Evolutionary conservation across 2,329 filamentous ascomycete species (phyloP), one percentile per base, ranked within the genome.

Genomic region (Curvularia spicifera): DNA sequence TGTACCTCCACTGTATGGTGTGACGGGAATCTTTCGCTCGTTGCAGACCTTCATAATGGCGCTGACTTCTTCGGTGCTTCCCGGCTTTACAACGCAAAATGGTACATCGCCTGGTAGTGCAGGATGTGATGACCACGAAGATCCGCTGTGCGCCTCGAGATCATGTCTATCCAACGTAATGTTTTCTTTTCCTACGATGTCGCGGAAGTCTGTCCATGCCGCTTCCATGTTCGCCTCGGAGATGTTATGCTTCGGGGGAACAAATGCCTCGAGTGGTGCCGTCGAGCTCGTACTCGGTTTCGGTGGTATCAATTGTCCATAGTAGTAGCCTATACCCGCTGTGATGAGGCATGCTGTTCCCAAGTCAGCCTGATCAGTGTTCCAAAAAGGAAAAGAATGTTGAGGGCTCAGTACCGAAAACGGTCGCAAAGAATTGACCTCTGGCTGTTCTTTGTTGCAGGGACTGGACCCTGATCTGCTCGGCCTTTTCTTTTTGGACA

Each of bases 41-140:
- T 96, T 91, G 79, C 93, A 97, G 55, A 97, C 80, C 79, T 94
- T 93, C 89, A 96, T 94, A 59, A 97, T 86, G 62, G 84, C 81
- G n/a, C 90, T 89, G 8, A 96, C 92, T 68, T 97, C 89, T 64
- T 93, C 89, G 0, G 93, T 97, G 35, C 83, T 87, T 43, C 79
- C 81, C 0, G 93, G 93, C 72, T 88, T 94, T 40, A 96, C 84
- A 51, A 97, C 82, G 74, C 92, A 78, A 60, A 83, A 83, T 1
- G 82, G 81, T 10, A 78, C 65, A 51, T 83, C 80, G 51, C 72
- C 71, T 0, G 78, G 76, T 15, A 72, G 63, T 1, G 75, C 60
- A 3, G 77, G 75, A 65, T 83, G 78, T n/a, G 85, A 85, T 13
- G 85, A 87, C 86, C 86, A 89, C 59, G 87, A 85, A 1, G 85